Evolutionary conservation across 192 early-diverging fungal species (phyloP).

Genomic region (Dispira parvispora): DNA sequence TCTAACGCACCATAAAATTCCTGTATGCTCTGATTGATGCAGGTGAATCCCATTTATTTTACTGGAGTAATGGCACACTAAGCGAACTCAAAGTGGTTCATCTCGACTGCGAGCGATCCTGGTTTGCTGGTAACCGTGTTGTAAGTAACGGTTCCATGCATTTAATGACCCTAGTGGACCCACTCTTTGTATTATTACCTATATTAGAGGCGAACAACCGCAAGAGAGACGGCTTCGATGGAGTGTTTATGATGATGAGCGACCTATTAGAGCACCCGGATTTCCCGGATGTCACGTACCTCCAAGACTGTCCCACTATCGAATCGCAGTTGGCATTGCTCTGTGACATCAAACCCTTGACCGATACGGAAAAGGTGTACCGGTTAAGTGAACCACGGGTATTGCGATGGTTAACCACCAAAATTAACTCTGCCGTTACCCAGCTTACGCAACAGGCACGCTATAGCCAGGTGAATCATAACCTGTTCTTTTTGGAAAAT

Average conservation of each 20-base stretch:
- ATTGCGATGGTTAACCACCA: too few relatives aligned
- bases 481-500: too few relatives aligned
- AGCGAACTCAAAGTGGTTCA: constrained; percentile 9
- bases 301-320: not conserved
- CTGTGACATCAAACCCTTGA: constrained; percentile 5
- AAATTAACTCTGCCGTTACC: too few relatives aligned
- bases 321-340: not conserved
- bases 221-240: constrained; percentile 6
- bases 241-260: constrained; percentile 2
- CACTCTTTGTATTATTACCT: not conserved
- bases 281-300: not conserved
- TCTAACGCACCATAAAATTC: too few relatives aligned
- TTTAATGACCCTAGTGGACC: constrained; percentile 1
- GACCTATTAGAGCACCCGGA: not conserved
- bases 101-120: constrained; percentile 5
- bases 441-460: too few relatives aligned
- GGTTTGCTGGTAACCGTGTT: constrained; percentile 5
- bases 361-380: constrained; percentile 1
- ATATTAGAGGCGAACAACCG: constrained; percentile 5
- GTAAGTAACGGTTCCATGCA: constrained; percentile 7
- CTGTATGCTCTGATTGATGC: not conserved
- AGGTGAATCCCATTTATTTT: constrained; percentile 3
- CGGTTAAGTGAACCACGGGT: not conserved
- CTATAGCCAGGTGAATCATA: too few relatives aligned
- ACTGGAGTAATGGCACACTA: not conserved